Percentiles rank a stretch among this genome's conserved stretches.
Conservation (phyloP, 345 rosid species). For the Hibiscus syriacus region DNA sequence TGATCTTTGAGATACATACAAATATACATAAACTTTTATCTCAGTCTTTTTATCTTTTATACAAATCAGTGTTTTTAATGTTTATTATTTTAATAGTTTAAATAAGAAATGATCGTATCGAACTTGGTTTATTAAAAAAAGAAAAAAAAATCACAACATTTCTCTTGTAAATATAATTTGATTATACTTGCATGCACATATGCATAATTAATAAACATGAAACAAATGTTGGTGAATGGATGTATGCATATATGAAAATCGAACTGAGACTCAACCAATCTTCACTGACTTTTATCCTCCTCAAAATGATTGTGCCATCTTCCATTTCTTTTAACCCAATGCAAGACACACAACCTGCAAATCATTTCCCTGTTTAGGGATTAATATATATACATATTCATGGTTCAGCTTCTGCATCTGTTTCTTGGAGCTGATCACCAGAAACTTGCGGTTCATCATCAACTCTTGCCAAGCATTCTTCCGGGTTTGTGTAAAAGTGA, state of each 20-base stretch:
- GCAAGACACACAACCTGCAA: not conserved
- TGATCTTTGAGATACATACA: no score
- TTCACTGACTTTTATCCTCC: no score
- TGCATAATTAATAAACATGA: not conserved
- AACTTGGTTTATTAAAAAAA: no score
- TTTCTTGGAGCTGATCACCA: not conserved
- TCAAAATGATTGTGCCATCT: not conserved
- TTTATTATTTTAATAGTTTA: no score
- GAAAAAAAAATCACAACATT: no score
- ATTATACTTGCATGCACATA: not conserved
- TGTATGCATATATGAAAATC: not conserved
- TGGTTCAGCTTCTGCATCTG: not conserved
- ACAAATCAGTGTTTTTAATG: no score
- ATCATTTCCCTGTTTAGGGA: not conserved
- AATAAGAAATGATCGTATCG: no score
- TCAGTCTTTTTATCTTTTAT: no score
- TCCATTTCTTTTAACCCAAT: not conserved
- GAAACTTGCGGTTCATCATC: conserved; percentile 11
- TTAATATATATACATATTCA: not conserved
- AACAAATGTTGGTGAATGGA: no score
- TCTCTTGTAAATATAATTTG: not conserved
- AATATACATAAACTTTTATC: no score
- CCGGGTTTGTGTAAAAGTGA: conserved; percentile 41
- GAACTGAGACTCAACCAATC: not conserved
- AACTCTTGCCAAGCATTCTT: conserved; percentile 32